These are phyloP conservation scores for Lactarius sanguifluus DNA, from an alignment of 768 basidiomycete species.

Conservation along the genomic window DNA sequence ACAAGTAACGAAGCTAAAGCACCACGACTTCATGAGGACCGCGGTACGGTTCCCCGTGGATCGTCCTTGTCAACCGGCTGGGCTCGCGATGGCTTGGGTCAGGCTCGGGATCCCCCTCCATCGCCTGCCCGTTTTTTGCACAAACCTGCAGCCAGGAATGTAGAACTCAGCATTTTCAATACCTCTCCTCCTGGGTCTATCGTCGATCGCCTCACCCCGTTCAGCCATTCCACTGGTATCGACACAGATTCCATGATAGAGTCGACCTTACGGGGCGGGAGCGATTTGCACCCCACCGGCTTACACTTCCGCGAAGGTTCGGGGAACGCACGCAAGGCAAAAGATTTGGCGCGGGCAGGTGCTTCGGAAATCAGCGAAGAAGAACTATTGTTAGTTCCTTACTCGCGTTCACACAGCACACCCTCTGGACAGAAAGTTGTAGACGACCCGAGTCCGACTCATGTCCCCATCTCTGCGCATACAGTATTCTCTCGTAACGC, in stretches of 20 bases:
- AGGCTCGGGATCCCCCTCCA: not conserved
- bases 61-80: not conserved
- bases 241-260: conserved; percentile 8
- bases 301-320: conserved; percentile 30
- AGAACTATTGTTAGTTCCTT: conserved; percentile 13
- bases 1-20: not conserved
- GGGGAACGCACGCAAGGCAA: conserved; percentile 27
- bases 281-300: conserved; percentile 9
- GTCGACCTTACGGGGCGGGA: conserved; percentile 2
- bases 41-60: not conserved
- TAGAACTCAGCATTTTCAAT: not conserved
- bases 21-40: not conserved
- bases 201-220: not conserved
- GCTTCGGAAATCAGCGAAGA: conserved; percentile 9
- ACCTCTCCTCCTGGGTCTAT: conserved; percentile 1
- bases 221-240: conserved; percentile 7
- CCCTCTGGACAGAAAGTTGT: not conserved
- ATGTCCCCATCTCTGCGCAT: conserved; percentile 23
- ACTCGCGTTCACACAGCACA: conserved; percentile 17
- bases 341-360: conserved; percentile 7
- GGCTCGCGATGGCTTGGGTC: not conserved
- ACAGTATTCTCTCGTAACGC: conserved; percentile 24
- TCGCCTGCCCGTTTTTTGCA: conserved; percentile 12
- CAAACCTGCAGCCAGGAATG: not conserved
- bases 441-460: conserved; percentile 10